Evolutionary conservation across 1,139 yeast species (phyloP).

Genomic region (Protomyces inouyei): DNA sequence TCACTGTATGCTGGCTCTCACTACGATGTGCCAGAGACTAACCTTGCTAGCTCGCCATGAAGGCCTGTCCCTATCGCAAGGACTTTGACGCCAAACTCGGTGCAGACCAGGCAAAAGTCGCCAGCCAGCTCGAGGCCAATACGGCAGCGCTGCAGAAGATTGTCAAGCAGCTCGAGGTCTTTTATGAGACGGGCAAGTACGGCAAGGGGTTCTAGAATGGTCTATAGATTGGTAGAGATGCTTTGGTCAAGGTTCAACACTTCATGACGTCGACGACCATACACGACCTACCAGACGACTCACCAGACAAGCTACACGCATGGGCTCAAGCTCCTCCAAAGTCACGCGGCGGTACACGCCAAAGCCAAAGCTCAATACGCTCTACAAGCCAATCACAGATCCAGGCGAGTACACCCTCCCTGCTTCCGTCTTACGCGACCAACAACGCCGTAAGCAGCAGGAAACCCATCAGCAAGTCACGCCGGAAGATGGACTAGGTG

Average conservation of each 20-base stretch:
- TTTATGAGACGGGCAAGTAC: conserved; percentile 73
- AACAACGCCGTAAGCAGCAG: neutral
- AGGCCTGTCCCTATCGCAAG: conserved; percentile 88
- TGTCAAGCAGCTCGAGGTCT: conserved; percentile 67
- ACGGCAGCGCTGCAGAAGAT: conserved; percentile 68
- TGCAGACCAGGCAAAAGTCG: conserved; percentile 51
- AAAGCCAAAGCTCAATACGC: neutral
- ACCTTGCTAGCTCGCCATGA: conserved; percentile 65
- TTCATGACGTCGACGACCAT: neutral
- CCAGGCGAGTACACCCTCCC: neutral
- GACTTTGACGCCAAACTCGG: conserved; percentile 81
- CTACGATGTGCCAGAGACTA: neutral
- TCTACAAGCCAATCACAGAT: neutral
- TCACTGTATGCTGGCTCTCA: conserved; percentile 44
- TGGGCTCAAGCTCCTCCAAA: neutral
- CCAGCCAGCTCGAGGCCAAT: conserved; percentile 64
- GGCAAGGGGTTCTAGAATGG: conserved; percentile 70
- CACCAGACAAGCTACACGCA: neutral
- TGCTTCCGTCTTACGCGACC: neutral
- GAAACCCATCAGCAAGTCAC: neutral
- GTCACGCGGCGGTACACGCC: neutral
- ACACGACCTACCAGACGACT: too few relatives aligned
- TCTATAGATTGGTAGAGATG: too few relatives aligned
- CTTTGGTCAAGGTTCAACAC: neutral
- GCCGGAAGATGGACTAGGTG: neutral